Evolutionary conservation across 495 filamentous ascomycete species (phyloP), one percentile per base, ranked within the genome.

Genomic region (Hyaloscypha bicolor): DNA sequence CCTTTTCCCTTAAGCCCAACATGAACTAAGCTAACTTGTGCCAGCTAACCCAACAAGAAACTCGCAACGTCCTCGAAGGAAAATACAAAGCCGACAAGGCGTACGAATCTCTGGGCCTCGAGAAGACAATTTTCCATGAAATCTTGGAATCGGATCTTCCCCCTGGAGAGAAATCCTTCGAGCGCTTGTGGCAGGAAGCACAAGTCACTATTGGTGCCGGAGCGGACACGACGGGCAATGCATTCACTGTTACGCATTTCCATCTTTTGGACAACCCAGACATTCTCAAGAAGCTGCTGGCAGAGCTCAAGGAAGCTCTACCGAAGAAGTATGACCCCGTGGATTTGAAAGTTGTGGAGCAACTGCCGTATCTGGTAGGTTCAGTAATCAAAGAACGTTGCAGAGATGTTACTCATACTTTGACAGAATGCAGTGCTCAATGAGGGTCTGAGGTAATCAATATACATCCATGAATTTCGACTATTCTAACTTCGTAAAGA

Each of bases 401-500:
- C 25, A 25, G 25, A 25, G 25, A 37, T 32, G 9, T 62, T 29
- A 21, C 60, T 45, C 48, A 62, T 30, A 4, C 35, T 56, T 29
- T 60, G 11, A 4, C 3, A 60, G 29, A 60, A 37, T 37, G 63
- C 63, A 11, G 55, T 65, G 11, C 48, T 51, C 55, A 33, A 64
- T 21, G 52, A 56, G 22, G 51, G 45, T 30, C 19, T 64, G 52
- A 64, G 31, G 25, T 64, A 37, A 4, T 0, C 21, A 9, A 4
- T 22, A 12, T 57, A 29, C 9, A 71, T 81, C 30, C 71, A 77
- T 39, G 80, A 83, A 64, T 74, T 73, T 4, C 66, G 79, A 31
- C 74, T 79, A 16, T 3, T 39, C 53, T 60, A 60, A 32, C 30
- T 33, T 8, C 6, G 6, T 22, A 53, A 19, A 55, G 81, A 14